Base-by-base conservation (phyloP, 2,329 filamentous ascomycete species). In the Fusarium compactum region DNA sequence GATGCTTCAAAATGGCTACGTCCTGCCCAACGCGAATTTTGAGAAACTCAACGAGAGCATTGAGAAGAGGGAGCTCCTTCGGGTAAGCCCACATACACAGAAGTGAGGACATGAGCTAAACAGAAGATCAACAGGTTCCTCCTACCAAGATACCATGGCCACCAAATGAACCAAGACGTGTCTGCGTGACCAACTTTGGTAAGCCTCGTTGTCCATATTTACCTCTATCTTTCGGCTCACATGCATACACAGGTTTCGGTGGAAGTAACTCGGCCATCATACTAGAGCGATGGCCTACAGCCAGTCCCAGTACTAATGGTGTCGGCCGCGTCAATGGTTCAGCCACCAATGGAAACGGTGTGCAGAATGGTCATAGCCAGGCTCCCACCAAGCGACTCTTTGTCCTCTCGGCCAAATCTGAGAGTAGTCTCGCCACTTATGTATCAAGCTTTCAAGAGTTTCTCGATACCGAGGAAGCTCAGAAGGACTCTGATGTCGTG, bases 31-130 rank as follows among this genome's bases (percentile, higher is more conserved):
- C 15, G 43, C 41, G 12, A 46, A 48, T 3, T 56, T 47, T 22
- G 53, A 34, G 14, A 34, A 73, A 29, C 62, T 38, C 34, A 38
- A 38, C 6, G 34, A 38, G 34, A 38, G 34, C 3, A 38, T 38
- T n/a, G 34, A 38, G 34, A 38, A 12, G 18, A 38, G 34, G 18
- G 34, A 38, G 18, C 34, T 38, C n/a, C 34, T 38, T n/a, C 18
- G 18, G 18, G 34, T 38, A 38, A n/a, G 34, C 6, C 34, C 4
- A 11, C 18, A 38, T n/a, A 10, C 18, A n/a, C 18, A 5, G 18
- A 11, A n/a, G 5, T 38, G 10, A n/a, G 10, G 10, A 38, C 18
- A n/a, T n/a, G 34, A 38, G 18, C 6, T 38, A n/a, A 38, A n/a
- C 2, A 7, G 11, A 18, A 6, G 34, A 5, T 4, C 34, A 38